A percentile compares a stretch with the other conserved stretches of the same genome.
phyloP scores from a whole-genome alignment of 352 stramenopile species.

The Pythium phragmiticola region DNA sequence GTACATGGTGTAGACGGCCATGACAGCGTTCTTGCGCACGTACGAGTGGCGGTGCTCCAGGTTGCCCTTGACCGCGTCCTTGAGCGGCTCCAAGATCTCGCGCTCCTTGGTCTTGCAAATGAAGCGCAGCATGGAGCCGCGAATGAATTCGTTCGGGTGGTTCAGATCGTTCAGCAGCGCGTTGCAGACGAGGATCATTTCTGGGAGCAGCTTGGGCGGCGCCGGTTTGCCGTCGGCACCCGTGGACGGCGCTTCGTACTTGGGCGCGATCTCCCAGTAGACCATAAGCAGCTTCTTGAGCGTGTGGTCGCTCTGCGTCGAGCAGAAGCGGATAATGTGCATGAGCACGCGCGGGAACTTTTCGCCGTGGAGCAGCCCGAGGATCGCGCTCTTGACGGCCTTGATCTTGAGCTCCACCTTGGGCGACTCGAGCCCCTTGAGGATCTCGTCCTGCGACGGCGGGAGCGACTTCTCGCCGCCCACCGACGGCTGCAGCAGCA shows the following conservation, averaged over 20 bases:
- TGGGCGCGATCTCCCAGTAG: constrained; percentile 99
- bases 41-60: constrained; percentile 98
- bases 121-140: constrained; percentile 98
- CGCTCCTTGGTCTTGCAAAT: constrained; percentile 99
- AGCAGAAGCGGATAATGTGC: constrained; percentile 99
- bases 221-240: constrained; percentile 32
- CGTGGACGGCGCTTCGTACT: constrained; percentile 86
- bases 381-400: constrained; percentile 98
- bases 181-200: constrained; percentile 99
- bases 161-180: constrained; percentile 99
- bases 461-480: constrained; percentile 58
- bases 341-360: constrained; percentile 98
- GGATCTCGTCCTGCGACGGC: constrained; percentile 94
- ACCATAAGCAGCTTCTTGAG: constrained; percentile 99
- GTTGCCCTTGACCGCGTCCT: constrained; percentile 94
- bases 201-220: constrained; percentile 94
- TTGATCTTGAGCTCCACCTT: constrained; percentile 96
- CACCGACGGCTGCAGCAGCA: constrained; percentile 64
- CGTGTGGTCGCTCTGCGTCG: constrained; percentile 98
- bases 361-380: constrained; percentile 97
- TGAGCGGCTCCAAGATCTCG: constrained; percentile 91
- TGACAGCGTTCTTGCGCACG: constrained; percentile 98
- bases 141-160: constrained; percentile 99
- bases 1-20: constrained; percentile 98
- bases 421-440: constrained; percentile 95